Conservation (phyloP, 1,139 yeast species). For the Hemisphaericaspora lyxosophila region DNA sequence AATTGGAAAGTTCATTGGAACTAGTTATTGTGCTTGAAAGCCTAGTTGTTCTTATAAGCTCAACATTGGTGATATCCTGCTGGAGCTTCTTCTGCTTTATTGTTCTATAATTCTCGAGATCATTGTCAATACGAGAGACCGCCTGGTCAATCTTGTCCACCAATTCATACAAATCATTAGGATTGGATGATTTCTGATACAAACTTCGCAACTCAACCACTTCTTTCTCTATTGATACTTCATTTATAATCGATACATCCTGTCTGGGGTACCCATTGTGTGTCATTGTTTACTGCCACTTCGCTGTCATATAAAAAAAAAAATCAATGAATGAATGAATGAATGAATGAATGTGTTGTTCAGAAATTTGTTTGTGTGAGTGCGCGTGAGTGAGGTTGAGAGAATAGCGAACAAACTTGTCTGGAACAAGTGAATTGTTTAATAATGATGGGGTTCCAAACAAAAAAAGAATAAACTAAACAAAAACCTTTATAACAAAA, state of each 20-base stretch:
- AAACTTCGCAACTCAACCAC: constrained; percentile 9
- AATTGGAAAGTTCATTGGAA: constrained; percentile 48
- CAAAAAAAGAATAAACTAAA: too few species aligned
- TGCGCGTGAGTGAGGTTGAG: too few species aligned
- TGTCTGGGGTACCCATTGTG: constrained; percentile 1
- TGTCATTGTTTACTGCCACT: neutral
- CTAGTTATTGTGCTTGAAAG: constrained; percentile 35
- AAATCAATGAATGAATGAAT: too few species aligned
- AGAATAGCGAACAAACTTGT: too few species aligned
- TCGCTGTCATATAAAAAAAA: neutral
- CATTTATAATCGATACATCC: constrained; percentile 4
- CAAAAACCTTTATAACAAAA: too few species aligned
- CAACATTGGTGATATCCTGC: constrained; percentile 37
- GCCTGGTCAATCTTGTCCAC: constrained; percentile 16
- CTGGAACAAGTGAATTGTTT: too few species aligned
- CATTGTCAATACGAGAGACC: constrained; percentile 15
- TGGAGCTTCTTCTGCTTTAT: constrained; percentile 33
- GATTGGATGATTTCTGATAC: constrained; percentile 13
- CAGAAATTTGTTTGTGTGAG: too few species aligned
- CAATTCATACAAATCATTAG: constrained; percentile 16
- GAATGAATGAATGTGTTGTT: too few species aligned
- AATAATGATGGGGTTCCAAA: too few species aligned
- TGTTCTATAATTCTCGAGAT: constrained; percentile 26
- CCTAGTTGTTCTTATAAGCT: constrained; percentile 39
- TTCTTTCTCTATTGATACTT: constrained; percentile 7